Base-by-base conservation (phyloP, 768 basidiomycete genomes). In the Asterophora parasitica region DNA sequence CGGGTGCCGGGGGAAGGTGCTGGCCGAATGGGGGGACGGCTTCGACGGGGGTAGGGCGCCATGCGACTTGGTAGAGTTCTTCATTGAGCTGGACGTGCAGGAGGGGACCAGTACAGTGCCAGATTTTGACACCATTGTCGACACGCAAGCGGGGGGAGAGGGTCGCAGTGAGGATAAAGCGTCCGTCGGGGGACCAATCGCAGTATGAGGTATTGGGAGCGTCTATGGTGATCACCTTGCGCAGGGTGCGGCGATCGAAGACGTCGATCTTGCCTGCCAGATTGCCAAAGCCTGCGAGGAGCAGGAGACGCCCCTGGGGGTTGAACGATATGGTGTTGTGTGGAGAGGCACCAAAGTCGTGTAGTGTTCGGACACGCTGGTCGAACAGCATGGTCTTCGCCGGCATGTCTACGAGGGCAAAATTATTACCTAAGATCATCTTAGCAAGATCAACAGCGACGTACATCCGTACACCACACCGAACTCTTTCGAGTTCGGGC, bases 111-210 rank as follows among this genome's bases (percentile, higher is more conserved):
- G 83, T 77, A 64, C 90, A 93, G 64, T 95, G 93, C 88, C 87
- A 97, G 51, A 99, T 76, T 71, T 94, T 96, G 65, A 98, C 82
- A 1, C 94, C 93, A 57, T 98, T 98, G 70, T 99, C 96, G 50
- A 99, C 96, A 32, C 96, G 83, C 41, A 98, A 71, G 17, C 96
- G 82, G 0, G 96, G 96, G 13, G 89, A 93, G n/a, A 98, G 79
- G 0, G 92, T 97, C 2, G 94, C 92, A 7, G 95, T 97, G 56
- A 99, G 74, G 19, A 99, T 78, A 73, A 85, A 94, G 35, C 88
- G 82, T 10, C 95, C 96, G 51, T 92, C 90, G 0, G 92, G 87
- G 11, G 89, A 91, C 94, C 95, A 99, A 61, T 92, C 90, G 65
- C 94, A 97, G 60, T 85, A 76, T 0, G 91, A 92, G 0, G 95